Conservation (phyloP, 1,139 yeast species). For the Saccharomyces uvarum region DNA sequence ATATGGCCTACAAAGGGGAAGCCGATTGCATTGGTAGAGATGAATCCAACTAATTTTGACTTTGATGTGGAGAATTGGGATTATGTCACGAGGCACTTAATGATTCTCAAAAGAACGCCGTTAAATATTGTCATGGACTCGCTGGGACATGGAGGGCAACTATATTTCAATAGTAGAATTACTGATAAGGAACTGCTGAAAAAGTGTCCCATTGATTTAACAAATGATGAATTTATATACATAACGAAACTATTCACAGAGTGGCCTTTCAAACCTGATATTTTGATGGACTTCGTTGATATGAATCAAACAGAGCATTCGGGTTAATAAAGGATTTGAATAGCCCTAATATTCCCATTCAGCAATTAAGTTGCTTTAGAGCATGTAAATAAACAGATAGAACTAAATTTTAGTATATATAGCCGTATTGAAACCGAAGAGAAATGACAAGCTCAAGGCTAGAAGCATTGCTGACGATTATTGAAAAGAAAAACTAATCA, state of each 20-base stretch:
- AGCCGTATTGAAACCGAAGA: not conserved
- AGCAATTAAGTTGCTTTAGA: not conserved
- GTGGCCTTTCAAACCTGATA: slow-evolving; percentile 87
- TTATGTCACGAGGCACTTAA: slow-evolving; percentile 56
- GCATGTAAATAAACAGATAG: not conserved
- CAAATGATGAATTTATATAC: slow-evolving; percentile 45
- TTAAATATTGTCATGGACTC: slow-evolving; percentile 44
- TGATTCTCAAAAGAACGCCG: slow-evolving; percentile 46
- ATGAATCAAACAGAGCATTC: slow-evolving; percentile 18
- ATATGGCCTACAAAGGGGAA: slow-evolving; percentile 11
- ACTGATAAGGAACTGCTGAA: slow-evolving; percentile 36
- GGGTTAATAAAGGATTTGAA: not conserved
- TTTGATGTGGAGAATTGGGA: slow-evolving; percentile 57
- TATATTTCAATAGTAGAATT: slow-evolving; percentile 43
- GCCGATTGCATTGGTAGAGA: slow-evolving; percentile 43
- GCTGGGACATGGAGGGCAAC: slow-evolving; percentile 78
- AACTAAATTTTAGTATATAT: not conserved
- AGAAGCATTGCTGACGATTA: too few relatives aligned
- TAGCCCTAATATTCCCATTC: not conserved
- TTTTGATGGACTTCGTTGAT: slow-evolving; percentile 27
- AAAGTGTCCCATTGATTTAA: slow-evolving; percentile 43
- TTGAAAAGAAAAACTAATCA: not conserved
- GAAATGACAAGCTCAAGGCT: not conserved
- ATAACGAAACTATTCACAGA: slow-evolving; percentile 47
- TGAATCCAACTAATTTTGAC: slow-evolving; percentile 42